phyloP scores from a whole-genome alignment of 495 filamentous ascomycete genomes.

The Trypethelium eluteriae region DNA sequence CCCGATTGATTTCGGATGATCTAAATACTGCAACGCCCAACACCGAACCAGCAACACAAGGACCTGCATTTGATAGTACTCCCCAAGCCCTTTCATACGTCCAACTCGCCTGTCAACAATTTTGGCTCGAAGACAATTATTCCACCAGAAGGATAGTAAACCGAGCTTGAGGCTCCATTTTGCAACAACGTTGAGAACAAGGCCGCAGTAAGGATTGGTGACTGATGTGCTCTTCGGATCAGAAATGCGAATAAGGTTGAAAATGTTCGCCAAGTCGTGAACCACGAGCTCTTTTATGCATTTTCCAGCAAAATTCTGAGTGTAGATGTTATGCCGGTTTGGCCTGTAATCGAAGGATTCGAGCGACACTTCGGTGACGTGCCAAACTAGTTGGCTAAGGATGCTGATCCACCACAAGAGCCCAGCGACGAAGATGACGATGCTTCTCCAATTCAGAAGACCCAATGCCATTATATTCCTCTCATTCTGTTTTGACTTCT shows the following conservation, averaged over 20 bases:
- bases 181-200: not conserved
- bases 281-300: not conserved
- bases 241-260: not conserved
- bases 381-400: conserved; percentile 46
- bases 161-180: not conserved
- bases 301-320: not conserved
- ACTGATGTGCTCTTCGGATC: not conserved
- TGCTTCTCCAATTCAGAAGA: conserved; percentile 45
- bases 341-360: not conserved
- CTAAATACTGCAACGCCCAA: conserved; percentile 45
- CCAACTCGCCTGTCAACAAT: conserved; percentile 26
- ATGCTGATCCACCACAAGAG: conserved; percentile 47
- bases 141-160: conserved; percentile 59
- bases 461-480: conserved; percentile 8
- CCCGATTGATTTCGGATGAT: conserved; percentile 41
- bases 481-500: conserved; percentile 5
- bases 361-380: conserved; percentile 32
- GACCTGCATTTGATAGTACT: conserved; percentile 63
- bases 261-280: not conserved
- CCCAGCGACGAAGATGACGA: conserved; percentile 42
- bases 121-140: conserved; percentile 48
- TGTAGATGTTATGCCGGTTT: not conserved
- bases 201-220: not conserved
- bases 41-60: conserved; percentile 53
- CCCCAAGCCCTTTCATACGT: conserved; percentile 54